Percentiles rank a stretch among this genome's conserved stretches.
Conservation (phyloP, 495 filamentous ascomycete genomes). For the Podospora conica region DNA sequence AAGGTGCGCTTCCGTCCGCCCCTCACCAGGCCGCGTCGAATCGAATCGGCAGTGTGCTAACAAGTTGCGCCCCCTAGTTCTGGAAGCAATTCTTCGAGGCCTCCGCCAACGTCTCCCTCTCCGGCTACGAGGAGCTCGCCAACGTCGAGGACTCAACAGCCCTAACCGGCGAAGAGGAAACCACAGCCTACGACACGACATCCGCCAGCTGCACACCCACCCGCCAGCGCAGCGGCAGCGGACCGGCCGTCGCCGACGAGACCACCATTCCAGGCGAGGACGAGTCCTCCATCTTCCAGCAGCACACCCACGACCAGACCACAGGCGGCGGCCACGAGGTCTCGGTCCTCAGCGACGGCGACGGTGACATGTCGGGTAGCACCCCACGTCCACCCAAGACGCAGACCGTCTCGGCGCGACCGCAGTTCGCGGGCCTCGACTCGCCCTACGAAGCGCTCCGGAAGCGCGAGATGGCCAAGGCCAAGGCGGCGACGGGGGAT, state of each 20-base stretch:
- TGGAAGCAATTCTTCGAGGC: conserved; percentile 99
- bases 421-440: conserved; percentile 53
- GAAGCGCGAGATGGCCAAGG: conserved; percentile 48
- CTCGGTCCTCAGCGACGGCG: conserved; percentile 46
- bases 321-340: conserved; percentile 35
- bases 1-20: conserved; percentile 51
- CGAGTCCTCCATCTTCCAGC: conserved; percentile 29
- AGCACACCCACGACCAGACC: conserved; percentile 24
- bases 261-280: conserved; percentile 23
- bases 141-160: conserved; percentile 47
- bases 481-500: conserved; percentile 1
- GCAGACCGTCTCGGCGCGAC: conserved; percentile 31
- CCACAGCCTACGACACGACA: conserved; percentile 32
- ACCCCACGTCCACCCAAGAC: conserved; percentile 46
- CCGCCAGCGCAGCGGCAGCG: neutral
- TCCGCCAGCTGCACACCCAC: conserved; percentile 8
- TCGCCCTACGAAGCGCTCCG: conserved; percentile 62
- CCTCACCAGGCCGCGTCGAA: conserved; percentile 9
- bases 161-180: conserved; percentile 31
- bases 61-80: conserved; percentile 50
- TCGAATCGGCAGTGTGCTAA: conserved; percentile 10
- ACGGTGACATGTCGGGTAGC: conserved; percentile 46
- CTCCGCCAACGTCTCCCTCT: conserved; percentile 94
- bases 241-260: neutral
- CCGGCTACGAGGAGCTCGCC: conserved; percentile 81